These are phyloP conservation scores for Ceratocystis cubensis DNA, from an alignment of 2,329 filamentous ascomycete genomes.

Conservation along the genomic window DNA sequence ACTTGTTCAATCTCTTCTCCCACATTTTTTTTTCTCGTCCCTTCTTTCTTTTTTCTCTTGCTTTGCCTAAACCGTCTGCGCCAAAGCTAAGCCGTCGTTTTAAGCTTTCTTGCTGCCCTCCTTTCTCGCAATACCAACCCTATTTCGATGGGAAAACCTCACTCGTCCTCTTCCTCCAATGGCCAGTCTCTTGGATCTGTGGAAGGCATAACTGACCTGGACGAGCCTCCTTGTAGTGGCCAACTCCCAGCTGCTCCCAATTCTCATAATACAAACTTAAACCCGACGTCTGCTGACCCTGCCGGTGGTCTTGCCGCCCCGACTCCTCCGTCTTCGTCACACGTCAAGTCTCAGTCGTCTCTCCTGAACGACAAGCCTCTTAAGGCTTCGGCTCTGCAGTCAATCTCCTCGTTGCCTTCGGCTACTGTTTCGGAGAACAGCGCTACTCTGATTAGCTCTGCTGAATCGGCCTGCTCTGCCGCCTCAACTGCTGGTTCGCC, in stretches of 20 bases:
- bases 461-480: constrained; percentile 11
- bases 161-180: constrained; percentile 22
- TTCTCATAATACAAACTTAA: neutral
- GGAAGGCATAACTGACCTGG: constrained; percentile 22
- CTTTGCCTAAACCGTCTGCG: neutral
- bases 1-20: neutral
- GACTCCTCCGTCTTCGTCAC: constrained; percentile 1
- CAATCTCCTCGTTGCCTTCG: constrained; percentile 15
- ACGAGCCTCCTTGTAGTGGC: constrained; percentile 23
- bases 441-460: constrained; percentile 17
- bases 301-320: neutral
- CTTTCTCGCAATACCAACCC: constrained; percentile 12
- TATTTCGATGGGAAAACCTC: constrained; percentile 23
- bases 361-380: constrained; percentile 1
- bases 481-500: constrained; percentile 12
- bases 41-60: neutral
- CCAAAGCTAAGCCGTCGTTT: neutral
- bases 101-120: constrained; percentile 11
- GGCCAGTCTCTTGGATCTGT: constrained; percentile 22
- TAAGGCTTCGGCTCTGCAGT: constrained; percentile 2
- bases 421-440: constrained; percentile 15
- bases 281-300: constrained; percentile 1
- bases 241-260: constrained; percentile 14
- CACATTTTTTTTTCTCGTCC: neutral
- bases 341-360: neutral